phyloP scores from a whole-genome alignment of 352 stramenopile genomes.

The Sclerospora graminicola region DNA sequence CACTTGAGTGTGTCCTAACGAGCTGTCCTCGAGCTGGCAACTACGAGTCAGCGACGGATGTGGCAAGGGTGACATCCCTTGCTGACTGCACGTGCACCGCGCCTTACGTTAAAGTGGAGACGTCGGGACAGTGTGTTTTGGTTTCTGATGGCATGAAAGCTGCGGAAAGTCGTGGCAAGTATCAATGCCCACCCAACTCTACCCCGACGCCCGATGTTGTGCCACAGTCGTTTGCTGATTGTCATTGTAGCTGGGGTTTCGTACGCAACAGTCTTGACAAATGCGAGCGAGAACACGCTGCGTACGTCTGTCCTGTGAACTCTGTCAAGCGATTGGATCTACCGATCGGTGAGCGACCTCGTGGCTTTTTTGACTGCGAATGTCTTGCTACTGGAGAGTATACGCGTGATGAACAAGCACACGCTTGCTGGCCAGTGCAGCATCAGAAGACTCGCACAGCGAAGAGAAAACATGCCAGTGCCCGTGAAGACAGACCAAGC shows the following conservation, averaged over 20 bases:
- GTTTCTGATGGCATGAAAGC: not conserved
- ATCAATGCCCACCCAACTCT: slow-evolving; percentile 31
- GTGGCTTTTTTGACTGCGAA: slow-evolving; percentile 68
- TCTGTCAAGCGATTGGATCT: slow-evolving; percentile 35
- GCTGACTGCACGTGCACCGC: slow-evolving; percentile 56
- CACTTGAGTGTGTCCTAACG: slow-evolving; percentile 36
- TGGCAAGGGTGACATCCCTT: slow-evolving; percentile 36
- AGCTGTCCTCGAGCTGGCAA: slow-evolving; percentile 66
- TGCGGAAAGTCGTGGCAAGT: not conserved
- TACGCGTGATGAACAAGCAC: slow-evolving; percentile 41
- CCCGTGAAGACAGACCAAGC: slow-evolving; percentile 7
- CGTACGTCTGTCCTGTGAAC: slow-evolving; percentile 54
- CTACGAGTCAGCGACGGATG: slow-evolving; percentile 45
- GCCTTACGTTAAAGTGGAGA: slow-evolving; percentile 60
- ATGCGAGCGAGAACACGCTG: slow-evolving; percentile 46
- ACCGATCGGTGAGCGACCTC: slow-evolving; percentile 24
- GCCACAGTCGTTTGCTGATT: slow-evolving; percentile 52
- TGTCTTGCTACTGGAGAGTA: slow-evolving; percentile 39
- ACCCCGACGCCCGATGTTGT: slow-evolving; percentile 15
- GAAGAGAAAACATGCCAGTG: slow-evolving; percentile 11
- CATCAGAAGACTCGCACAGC: slow-evolving; percentile 8
- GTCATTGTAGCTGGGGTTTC: slow-evolving; percentile 65
- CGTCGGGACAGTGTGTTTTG: slow-evolving; percentile 55
- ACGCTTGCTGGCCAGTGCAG: slow-evolving; percentile 36
- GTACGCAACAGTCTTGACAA: slow-evolving; percentile 30